phyloP scores from a whole-genome alignment of 75 land plant species.

The Pinus albicaulis region DNA sequence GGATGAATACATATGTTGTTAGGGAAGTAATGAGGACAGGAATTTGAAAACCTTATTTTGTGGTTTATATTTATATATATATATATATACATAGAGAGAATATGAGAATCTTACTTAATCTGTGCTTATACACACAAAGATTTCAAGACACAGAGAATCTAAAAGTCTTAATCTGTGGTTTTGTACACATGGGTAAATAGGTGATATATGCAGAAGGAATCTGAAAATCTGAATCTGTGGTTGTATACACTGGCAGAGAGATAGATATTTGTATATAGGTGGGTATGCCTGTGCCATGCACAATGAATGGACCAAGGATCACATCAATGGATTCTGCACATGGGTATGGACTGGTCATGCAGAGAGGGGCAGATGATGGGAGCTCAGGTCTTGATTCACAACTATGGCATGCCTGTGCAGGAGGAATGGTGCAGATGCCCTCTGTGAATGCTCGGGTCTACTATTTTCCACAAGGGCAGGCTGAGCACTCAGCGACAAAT shows the following conservation, averaged over 20 bases:
- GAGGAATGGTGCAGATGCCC: slow-evolving; percentile 95
- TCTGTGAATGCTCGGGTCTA: slow-evolving; percentile 68
- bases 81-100: too few species aligned
- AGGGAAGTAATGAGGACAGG: too few species aligned
- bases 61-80: too few species aligned
- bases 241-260: neutral
- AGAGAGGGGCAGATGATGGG: slow-evolving; percentile 4
- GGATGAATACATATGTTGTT: too few species aligned
- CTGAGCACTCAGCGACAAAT: slow-evolving; percentile 70
- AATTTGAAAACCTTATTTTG: too few species aligned
- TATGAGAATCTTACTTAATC: too few species aligned
- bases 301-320: slow-evolving; percentile 13
- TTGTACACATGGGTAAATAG: neutral
- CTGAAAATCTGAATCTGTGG: neutral
- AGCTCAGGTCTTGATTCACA: slow-evolving; percentile 66
- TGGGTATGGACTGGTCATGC: slow-evolving; percentile 3
- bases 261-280: neutral
- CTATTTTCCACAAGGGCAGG: slow-evolving; percentile 96
- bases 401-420: slow-evolving; percentile 99
- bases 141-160: too few species aligned
- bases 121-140: too few species aligned
- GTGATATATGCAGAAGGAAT: neutral
- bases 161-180: too few species aligned
- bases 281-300: slow-evolving; percentile 12
- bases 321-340: slow-evolving; percentile 5